Evolutionary conservation across 78 protist genomes (phyloP).

Genomic region (Tieghemostelium lacteum): DNA sequence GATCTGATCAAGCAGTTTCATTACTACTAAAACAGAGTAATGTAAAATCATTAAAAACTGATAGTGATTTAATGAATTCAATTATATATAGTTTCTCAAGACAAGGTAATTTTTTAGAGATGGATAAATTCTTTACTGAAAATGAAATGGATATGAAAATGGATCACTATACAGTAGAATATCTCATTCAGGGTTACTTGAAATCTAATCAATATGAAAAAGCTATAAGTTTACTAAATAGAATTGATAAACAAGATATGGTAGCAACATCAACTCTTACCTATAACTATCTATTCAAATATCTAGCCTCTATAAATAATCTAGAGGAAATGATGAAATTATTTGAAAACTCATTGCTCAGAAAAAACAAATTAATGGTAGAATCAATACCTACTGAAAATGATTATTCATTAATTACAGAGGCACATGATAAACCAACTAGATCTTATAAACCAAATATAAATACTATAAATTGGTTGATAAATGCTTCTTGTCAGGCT

Average conservation of each 20-base stretch:
- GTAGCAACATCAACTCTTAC: slow-evolving; percentile 24
- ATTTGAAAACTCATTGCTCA: slow-evolving; percentile 6
- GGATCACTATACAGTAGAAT: slow-evolving; percentile 30
- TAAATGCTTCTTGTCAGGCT: slow-evolving; percentile 15
- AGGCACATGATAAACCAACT: background rate
- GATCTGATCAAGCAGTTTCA: slow-evolving; percentile 25
- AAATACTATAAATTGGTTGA: slow-evolving; percentile 24
- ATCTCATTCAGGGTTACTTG: slow-evolving; percentile 15
- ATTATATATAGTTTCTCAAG: slow-evolving; percentile 33
- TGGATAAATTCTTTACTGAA: background rate
- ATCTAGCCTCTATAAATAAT: background rate
- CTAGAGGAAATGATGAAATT: slow-evolving; percentile 12
- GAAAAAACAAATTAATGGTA: slow-evolving; percentile 21
- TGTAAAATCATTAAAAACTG: background rate
- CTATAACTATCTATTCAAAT: slow-evolving; percentile 8
- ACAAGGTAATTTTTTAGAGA: background rate
- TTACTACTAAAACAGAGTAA: background rate
- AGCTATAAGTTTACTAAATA: slow-evolving; percentile 1
- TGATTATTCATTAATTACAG: slow-evolving; percentile 16
- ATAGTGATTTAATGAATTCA: background rate
- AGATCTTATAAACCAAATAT: slow-evolving; percentile 38
- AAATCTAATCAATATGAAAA: background rate
- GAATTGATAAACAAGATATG: background rate
- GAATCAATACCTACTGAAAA: slow-evolving; percentile 27
- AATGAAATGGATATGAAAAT: background rate